These are phyloP conservation scores for Cordyceps militaris DNA, from an alignment of 2,329 filamentous ascomycete genomes.

Conservation along the genomic window DNA sequence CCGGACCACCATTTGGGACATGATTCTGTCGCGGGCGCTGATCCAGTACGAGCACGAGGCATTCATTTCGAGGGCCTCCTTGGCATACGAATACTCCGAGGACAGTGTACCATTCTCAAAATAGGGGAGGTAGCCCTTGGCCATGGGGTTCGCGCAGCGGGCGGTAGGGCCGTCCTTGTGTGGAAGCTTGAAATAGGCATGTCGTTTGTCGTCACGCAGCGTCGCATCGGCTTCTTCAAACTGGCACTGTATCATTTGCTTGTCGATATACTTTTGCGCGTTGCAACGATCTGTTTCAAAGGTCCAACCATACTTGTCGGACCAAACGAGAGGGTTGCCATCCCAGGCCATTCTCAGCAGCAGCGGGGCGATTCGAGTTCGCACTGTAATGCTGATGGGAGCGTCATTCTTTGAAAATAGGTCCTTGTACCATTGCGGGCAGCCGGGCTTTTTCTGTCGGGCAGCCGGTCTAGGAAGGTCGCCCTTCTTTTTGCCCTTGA, in stretches of 20 bases:
- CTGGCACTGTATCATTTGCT: slow-evolving; percentile 67
- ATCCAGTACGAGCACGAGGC: slow-evolving; percentile 99
- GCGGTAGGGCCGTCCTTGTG: slow-evolving; percentile 90
- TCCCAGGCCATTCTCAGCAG: slow-evolving; percentile 84
- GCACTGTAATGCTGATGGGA: slow-evolving; percentile 71
- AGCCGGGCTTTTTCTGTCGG: slow-evolving; percentile 87
- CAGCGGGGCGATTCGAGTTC: slow-evolving; percentile 80
- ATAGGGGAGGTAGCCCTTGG: slow-evolving; percentile 83
- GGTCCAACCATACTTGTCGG: slow-evolving; percentile 86
- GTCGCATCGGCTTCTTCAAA: slow-evolving; percentile 66
- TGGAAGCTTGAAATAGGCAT: slow-evolving; percentile 84
- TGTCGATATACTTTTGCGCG: slow-evolving; percentile 56
- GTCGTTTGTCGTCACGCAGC: slow-evolving; percentile 58
- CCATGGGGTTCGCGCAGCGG: slow-evolving; percentile 78
- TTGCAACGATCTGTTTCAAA: slow-evolving; percentile 66
- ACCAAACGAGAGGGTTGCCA: slow-evolving; percentile 84
- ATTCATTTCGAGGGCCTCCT: slow-evolving; percentile 96
- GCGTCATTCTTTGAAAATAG: slow-evolving; percentile 64
- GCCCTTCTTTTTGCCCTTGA: slow-evolving; percentile 81
- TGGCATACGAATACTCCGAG: slow-evolving; percentile 84
- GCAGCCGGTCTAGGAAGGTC: slow-evolving; percentile 71
- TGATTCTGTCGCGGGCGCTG: slow-evolving; percentile 86
- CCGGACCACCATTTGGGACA: slow-evolving; percentile 91
- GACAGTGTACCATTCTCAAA: slow-evolving; percentile 85
- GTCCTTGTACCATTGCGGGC: slow-evolving; percentile 94